A percentile compares a stretch with the other conserved stretches of the same genome.
Evolutionary conservation across 163 green algal species (phyloP).

Genomic region (Botryococcus braunii): DNA sequence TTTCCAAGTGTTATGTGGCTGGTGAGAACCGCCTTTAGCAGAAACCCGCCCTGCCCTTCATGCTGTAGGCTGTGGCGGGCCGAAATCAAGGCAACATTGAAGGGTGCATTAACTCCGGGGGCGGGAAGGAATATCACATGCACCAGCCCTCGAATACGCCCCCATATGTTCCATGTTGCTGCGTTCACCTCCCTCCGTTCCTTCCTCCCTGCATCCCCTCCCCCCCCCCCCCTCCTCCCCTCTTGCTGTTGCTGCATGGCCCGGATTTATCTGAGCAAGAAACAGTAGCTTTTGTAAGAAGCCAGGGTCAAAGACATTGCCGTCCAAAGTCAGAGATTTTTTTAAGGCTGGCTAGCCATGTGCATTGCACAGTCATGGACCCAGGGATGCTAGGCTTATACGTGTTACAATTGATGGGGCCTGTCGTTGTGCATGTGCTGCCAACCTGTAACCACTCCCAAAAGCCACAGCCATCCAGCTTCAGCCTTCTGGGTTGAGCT

Average conservation of each 20-base stretch:
- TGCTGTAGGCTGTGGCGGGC: slow-evolving; percentile 27
- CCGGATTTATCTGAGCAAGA: not conserved
- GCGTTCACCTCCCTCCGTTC: too few relatives aligned
- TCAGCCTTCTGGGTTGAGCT: not conserved
- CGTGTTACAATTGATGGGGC: not conserved
- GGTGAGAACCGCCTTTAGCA: slow-evolving; percentile 6
- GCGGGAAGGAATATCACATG: slow-evolving; percentile 31
- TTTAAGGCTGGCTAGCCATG: too few relatives aligned
- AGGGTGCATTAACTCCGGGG: slow-evolving; percentile 28
- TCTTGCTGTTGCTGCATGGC: not conserved
- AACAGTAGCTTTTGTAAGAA: not conserved
- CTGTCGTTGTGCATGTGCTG: not conserved
- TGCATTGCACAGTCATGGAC: too few relatives aligned
- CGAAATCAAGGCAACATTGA: slow-evolving; percentile 45
- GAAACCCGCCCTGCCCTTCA: slow-evolving; percentile 9
- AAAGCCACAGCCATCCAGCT: too few relatives aligned
- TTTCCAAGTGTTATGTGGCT: slow-evolving; percentile 1
- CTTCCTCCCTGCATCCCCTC: not conserved
- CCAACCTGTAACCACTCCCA: not conserved
- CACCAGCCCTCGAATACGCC: slow-evolving; percentile 44
- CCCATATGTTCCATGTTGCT: too few relatives aligned
- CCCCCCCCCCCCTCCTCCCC: not conserved
- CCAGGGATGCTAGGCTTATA: too few relatives aligned
- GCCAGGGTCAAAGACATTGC: not conserved
- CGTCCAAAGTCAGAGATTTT: not conserved